Evolutionary conservation across 352 stramenopile species (phyloP).

Genomic region (Phytophthora megakarya): DNA sequence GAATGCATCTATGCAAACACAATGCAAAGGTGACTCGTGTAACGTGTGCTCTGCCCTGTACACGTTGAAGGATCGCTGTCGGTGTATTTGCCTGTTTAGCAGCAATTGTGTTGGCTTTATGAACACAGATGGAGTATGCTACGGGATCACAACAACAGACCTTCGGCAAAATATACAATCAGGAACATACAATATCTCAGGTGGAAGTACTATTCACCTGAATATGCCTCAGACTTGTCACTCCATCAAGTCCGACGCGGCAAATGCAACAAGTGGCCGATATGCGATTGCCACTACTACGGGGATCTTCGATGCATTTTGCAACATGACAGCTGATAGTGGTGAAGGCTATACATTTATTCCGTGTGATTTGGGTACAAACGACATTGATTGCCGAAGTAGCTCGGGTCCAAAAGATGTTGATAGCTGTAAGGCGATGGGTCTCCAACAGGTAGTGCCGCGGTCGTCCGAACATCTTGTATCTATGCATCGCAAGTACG

Average conservation of each 20-base stretch:
- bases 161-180: constrained; percentile 46
- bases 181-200: constrained; percentile 34
- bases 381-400: constrained; percentile 33
- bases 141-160: constrained; percentile 35
- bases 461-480: constrained; percentile 53
- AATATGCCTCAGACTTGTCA: constrained; percentile 62
- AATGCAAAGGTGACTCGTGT: constrained; percentile 39
- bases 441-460: constrained; percentile 53
- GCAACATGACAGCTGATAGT: constrained; percentile 57
- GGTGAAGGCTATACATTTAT: constrained; percentile 61
- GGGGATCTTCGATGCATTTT: constrained; percentile 51
- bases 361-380: constrained; percentile 47
- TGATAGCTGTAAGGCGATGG: constrained; percentile 60
- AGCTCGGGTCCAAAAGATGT: constrained; percentile 43
- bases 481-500: constrained; percentile 48
- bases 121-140: constrained; percentile 48
- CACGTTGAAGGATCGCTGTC: constrained; percentile 51
- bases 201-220: constrained; percentile 42
- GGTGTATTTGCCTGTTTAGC: constrained; percentile 44
- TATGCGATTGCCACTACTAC: constrained; percentile 54
- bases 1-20: constrained; percentile 38
- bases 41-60: constrained; percentile 35
- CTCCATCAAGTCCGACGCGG: constrained; percentile 49
- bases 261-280: constrained; percentile 33
- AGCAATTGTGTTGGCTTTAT: constrained; percentile 49